Evolutionary conservation across 306 rosid species (phyloP).

Genomic region (Gastrolobium bilobum): DNA sequence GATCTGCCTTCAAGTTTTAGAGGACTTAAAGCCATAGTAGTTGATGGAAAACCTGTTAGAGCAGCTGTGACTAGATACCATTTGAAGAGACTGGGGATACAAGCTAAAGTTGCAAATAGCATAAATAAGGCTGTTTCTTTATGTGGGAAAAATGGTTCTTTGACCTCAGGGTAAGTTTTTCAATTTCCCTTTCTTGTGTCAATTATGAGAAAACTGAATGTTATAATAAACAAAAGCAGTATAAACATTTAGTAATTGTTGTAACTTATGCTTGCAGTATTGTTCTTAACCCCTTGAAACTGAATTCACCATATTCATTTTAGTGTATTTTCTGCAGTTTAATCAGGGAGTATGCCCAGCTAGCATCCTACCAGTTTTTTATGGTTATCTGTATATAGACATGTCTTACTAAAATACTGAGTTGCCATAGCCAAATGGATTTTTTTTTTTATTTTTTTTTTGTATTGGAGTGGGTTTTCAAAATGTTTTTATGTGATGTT

Average conservation of each 20-base stretch:
- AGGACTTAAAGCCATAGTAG: constrained; percentile 85
- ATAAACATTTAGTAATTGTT: constrained; percentile 9
- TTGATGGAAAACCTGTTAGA: constrained; percentile 93
- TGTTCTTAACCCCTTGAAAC: background rate
- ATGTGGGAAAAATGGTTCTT: constrained; percentile 73
- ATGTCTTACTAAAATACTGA: background rate
- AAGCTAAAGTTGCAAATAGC: constrained; percentile 69
- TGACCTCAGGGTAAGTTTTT: constrained; percentile 66
- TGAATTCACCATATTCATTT: background rate
- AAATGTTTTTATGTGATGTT: constrained; percentile 16
- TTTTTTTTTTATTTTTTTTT: background rate
- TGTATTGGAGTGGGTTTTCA: background rate
- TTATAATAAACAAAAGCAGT: background rate
- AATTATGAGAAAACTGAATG: constrained; percentile 28
- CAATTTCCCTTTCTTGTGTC: constrained; percentile 11
- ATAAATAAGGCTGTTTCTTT: constrained; percentile 68
- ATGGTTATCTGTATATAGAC: background rate
- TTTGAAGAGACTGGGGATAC: constrained; percentile 91
- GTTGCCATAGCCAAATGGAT: too few relatives aligned
- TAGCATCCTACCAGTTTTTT: background rate
- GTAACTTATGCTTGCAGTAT: too few relatives aligned
- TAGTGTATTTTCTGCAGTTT: constrained; percentile 1
- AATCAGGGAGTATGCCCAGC: background rate
- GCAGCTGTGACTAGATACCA: constrained; percentile 94
- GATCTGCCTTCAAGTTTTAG: constrained; percentile 83